phyloP scores from a whole-genome alignment of 768 basidiomycete species.

The Boletus rufocinnamomeus region DNA sequence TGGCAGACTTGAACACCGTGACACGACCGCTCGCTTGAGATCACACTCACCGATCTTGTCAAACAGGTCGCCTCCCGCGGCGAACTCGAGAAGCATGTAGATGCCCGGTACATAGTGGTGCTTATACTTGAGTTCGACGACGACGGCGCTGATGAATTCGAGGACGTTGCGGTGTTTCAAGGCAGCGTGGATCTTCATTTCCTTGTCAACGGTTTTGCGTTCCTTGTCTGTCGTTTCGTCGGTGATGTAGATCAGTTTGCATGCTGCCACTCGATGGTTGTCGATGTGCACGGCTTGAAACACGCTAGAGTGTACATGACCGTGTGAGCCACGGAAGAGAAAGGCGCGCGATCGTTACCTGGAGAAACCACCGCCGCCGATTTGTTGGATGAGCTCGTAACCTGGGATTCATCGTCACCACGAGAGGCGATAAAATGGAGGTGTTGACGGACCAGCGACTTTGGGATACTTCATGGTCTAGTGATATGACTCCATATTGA shows the following conservation, averaged over 20 bases:
- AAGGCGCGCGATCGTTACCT: slow-evolving; percentile 44
- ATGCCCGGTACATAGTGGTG: slow-evolving; percentile 71
- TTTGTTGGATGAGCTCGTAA: slow-evolving; percentile 68
- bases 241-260: slow-evolving; percentile 77
- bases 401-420: slow-evolving; percentile 42
- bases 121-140: slow-evolving; percentile 66
- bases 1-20: background rate
- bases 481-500: slow-evolving; percentile 5
- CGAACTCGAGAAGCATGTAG: slow-evolving; percentile 92
- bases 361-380: slow-evolving; percentile 89
- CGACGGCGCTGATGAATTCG: slow-evolving; percentile 76
- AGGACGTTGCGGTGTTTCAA: slow-evolving; percentile 81
- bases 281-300: slow-evolving; percentile 76
- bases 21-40: background rate
- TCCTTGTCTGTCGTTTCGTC: slow-evolving; percentile 63
- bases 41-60: slow-evolving; percentile 89
- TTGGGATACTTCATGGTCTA: slow-evolving; percentile 37
- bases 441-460: slow-evolving; percentile 26
- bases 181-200: slow-evolving; percentile 84
- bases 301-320: slow-evolving; percentile 51
- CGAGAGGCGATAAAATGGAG: background rate
- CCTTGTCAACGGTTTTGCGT: slow-evolving; percentile 84
- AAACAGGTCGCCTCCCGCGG: slow-evolving; percentile 93
- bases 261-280: slow-evolving; percentile 74
- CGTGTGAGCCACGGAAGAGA: background rate